Percentiles rank a stretch among this genome's conserved stretches.
Evolutionary conservation across 495 filamentous ascomycete genomes (phyloP).

Genomic region (Hyaloscypha variabilis): DNA sequence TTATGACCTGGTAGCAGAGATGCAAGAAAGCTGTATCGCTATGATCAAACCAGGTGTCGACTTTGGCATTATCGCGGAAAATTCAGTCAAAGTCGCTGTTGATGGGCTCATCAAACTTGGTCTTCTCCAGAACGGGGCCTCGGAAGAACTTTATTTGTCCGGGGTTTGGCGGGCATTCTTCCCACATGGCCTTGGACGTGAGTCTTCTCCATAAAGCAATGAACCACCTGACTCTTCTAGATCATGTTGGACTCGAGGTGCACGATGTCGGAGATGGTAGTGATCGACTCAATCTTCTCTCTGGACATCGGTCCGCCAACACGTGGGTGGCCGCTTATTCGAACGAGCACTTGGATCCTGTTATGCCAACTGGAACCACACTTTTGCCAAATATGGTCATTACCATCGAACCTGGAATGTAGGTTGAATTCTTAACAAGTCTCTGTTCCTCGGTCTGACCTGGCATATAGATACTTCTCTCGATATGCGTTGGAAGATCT

Average conservation of each 20-base stretch:
- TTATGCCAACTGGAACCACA: constrained; percentile 73
- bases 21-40: constrained; percentile 80
- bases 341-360: constrained; percentile 51
- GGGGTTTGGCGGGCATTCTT: constrained; percentile 82
- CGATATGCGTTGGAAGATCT: constrained; percentile 60
- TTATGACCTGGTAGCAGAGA: constrained; percentile 75
- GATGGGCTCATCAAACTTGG: constrained; percentile 70
- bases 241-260: constrained; percentile 88
- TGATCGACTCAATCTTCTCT: constrained; percentile 24
- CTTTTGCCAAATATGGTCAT: constrained; percentile 83
- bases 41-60: constrained; percentile 64
- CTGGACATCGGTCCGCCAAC: background rate
- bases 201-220: constrained; percentile 16
- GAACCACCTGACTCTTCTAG: constrained; percentile 46
- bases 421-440: background rate
- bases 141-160: constrained; percentile 63
- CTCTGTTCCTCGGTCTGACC: constrained; percentile 26
- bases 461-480: constrained; percentile 59
- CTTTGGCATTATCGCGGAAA: constrained; percentile 64
- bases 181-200: constrained; percentile 71
- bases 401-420: constrained; percentile 85
- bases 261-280: constrained; percentile 65
- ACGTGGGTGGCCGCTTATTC: constrained; percentile 14
- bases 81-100: constrained; percentile 73
- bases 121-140: constrained; percentile 59